Conservation (phyloP, 148 eudicot genomes). For the Beta vulgaris region DNA sequence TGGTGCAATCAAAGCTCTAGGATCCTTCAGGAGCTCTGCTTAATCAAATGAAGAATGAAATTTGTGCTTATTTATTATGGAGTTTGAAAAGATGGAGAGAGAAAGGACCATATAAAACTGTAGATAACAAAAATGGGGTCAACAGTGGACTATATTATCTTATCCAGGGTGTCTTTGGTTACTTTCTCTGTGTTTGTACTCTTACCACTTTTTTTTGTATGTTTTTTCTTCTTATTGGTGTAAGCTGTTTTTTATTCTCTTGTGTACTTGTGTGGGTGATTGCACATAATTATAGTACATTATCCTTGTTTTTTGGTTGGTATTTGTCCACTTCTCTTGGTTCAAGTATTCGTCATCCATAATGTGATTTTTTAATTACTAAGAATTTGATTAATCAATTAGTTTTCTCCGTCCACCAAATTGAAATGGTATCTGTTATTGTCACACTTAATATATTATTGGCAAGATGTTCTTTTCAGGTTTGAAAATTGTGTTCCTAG, state of each 20-base stretch:
- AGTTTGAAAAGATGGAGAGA: neutral
- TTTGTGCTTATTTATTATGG: neutral
- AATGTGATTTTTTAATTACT: neutral
- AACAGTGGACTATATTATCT: neutral
- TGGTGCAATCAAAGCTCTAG: conserved; percentile 51
- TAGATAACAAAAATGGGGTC: conserved; percentile 10
- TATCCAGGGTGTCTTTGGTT: conserved; percentile 2
- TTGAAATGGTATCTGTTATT: neutral
- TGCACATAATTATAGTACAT: conserved; percentile 12
- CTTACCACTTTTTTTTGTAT: neutral
- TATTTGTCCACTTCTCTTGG: neutral
- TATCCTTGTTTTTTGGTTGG: conserved; percentile 3
- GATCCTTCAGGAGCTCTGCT: conserved; percentile 56
- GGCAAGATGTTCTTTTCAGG: too few species aligned
- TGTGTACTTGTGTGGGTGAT: neutral
- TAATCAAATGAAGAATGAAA: conserved; percentile 9
- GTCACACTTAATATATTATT: neutral
- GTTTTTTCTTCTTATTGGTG: neutral
- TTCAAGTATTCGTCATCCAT: neutral
- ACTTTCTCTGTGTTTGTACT: neutral
- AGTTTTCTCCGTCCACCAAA: neutral
- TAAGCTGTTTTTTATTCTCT: neutral
- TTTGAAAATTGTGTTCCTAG: too few species aligned
- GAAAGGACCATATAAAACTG: neutral
- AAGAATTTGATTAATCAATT: neutral